These are phyloP conservation scores for Somion occarium DNA, from an alignment of 1,284 basidiomycete genomes.

Conservation along the genomic window DNA sequence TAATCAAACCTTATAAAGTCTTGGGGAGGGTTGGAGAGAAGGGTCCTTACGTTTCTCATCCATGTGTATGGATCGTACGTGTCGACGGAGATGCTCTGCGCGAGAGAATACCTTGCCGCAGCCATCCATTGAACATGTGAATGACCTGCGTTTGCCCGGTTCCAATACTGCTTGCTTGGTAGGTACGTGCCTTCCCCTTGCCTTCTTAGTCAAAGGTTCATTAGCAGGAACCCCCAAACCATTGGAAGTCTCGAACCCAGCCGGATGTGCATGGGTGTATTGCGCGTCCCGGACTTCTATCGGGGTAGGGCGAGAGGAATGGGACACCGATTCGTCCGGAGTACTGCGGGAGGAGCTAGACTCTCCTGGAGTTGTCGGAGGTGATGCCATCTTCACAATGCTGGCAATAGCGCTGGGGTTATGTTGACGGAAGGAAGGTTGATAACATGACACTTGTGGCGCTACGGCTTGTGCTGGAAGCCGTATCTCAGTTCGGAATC, in stretches of 20 bases:
- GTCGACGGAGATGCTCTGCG: slow-evolving; percentile 75
- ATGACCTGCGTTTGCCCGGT: slow-evolving; percentile 33
- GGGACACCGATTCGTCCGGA: slow-evolving; percentile 48
- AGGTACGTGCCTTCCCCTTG: slow-evolving; percentile 65
- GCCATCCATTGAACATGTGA: slow-evolving; percentile 60
- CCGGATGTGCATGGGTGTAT: too few relatives aligned
- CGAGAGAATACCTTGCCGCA: slow-evolving; percentile 74
- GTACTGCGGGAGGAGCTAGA: slow-evolving; percentile 44
- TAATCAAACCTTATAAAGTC: not conserved
- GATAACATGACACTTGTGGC: not conserved
- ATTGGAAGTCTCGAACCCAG: not conserved
- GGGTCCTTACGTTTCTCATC: slow-evolving; percentile 66
- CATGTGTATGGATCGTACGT: slow-evolving; percentile 74
- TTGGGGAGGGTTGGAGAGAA: slow-evolving; percentile 9
- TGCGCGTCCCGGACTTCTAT: not conserved
- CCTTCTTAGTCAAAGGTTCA: slow-evolving; percentile 57
- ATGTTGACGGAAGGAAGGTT: not conserved
- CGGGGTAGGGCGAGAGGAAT: not conserved
- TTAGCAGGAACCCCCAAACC: not conserved
- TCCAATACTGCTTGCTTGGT: slow-evolving; percentile 29
- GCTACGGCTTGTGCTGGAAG: too few relatives aligned
- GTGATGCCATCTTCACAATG: not conserved
- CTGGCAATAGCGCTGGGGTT: not conserved
- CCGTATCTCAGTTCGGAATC: too few relatives aligned
- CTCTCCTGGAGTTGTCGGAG: not conserved